These are phyloP conservation scores for Aquilaria yunnanensis DNA, from an alignment of 345 rosid genomes.

Conservation along the genomic window DNA sequence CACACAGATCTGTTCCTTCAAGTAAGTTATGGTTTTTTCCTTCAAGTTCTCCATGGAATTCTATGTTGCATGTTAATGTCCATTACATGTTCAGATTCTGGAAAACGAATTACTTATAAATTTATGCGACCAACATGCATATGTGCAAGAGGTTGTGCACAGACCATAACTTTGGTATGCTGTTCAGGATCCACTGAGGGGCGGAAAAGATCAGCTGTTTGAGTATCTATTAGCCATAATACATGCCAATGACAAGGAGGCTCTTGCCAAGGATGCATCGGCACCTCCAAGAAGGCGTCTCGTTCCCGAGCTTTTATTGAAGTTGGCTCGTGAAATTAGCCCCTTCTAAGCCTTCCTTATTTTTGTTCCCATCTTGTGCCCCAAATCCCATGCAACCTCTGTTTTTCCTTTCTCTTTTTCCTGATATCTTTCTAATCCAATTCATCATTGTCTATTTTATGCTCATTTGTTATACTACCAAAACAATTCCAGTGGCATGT, in stretches of 20 bases:
- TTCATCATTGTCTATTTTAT: too few relatives aligned
- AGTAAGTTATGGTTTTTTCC: slow-evolving; percentile 30
- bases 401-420: too few relatives aligned
- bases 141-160: background rate
- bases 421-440: too few relatives aligned
- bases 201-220: slow-evolving; percentile 77
- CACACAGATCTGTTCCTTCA: slow-evolving; percentile 96
- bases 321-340: slow-evolving; percentile 65
- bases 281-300: slow-evolving; percentile 78
- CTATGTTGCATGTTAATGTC: background rate
- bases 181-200: slow-evolving; percentile 90
- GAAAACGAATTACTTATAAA: too few relatives aligned
- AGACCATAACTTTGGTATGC: background rate
- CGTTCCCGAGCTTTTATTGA: slow-evolving; percentile 63
- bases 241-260: slow-evolving; percentile 58
- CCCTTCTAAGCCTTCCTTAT: slow-evolving; percentile 47
- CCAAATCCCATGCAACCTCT: too few relatives aligned
- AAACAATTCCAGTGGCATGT: too few relatives aligned
- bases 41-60: background rate
- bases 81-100: too few relatives aligned
- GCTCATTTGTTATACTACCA: too few relatives aligned
- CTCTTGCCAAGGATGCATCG: slow-evolving; percentile 43
- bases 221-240: slow-evolving; percentile 60
- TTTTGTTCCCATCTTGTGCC: background rate
- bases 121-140: too few relatives aligned